Evolutionary conservation across 2,329 filamentous ascomycete genomes (phyloP), one percentile per base, ranked within the genome.

Genomic region (Penicillium sp.): DNA sequence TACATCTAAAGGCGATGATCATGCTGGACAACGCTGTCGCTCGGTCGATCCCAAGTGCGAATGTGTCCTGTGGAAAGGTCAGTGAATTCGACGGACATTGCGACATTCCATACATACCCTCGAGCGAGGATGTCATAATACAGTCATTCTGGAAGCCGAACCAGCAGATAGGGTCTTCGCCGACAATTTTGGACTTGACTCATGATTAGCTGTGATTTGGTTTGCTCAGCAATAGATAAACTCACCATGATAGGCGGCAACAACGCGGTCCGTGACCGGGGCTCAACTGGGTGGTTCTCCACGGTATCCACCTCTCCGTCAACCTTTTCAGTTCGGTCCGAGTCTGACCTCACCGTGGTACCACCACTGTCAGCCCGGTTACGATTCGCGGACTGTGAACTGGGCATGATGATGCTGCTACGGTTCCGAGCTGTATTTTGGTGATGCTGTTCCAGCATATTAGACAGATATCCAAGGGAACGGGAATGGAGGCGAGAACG

Each of bases 101-200:
- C 7, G 10, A 12, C 6, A 59, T 50, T 54, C 27, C 27, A 43
- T 35, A 49, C 85, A 70, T 76, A 95, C 92, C 92, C 72, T 85
- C 88, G 66, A 89, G 87, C 73, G 90, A 96, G 58, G 89, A 89
- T 31, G 90, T 96, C 64, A 97, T 84, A 58, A 98, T 95, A 55
- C 87, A 87, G 62, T 95, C 86, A 67, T 96, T 87, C 47, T 92
- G 91, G 63, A 98, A 98, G n/a, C 85, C 88, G 33, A 98, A 72
- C 86, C 91, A 95, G 68, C 83, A 88, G 40, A 95, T 77, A 46
- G 91, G 90, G 70, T 97, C 89, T 53, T 85, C 82, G 68, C 95
- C 90, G 31, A 95, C 83, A 10, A 81, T 76, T 70, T 95, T 96
- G 42, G 87, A 81, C 89, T 91, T 61, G 15, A 9, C 9, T 5